Evolutionary conservation across 1,139 yeast species (phyloP).

Genomic region (Kodamaea plutei): DNA sequence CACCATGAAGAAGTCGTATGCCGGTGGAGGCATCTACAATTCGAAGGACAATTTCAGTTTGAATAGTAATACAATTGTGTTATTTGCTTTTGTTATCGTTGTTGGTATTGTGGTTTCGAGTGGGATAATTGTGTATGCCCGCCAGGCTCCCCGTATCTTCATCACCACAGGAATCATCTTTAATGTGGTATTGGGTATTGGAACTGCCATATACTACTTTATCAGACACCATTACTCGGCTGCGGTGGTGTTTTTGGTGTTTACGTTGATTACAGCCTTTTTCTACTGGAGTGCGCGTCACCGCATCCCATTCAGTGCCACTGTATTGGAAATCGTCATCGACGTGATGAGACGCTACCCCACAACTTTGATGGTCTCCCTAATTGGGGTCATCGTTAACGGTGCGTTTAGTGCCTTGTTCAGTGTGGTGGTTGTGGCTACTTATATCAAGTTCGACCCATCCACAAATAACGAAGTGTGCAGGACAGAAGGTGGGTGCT

Average conservation of each 20-base stretch:
- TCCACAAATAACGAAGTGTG: slow-evolving; percentile 34
- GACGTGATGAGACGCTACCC: slow-evolving; percentile 74
- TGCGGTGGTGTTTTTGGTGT: slow-evolving; percentile 67
- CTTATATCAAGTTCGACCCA: slow-evolving; percentile 67
- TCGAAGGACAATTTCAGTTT: slow-evolving; percentile 52
- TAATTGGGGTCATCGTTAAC: slow-evolving; percentile 61
- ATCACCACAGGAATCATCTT: slow-evolving; percentile 66
- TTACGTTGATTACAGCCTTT: slow-evolving; percentile 61
- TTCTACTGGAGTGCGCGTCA: slow-evolving; percentile 71
- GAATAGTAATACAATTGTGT: slow-evolving; percentile 68
- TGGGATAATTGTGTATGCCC: slow-evolving; percentile 55
- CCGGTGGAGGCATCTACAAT: slow-evolving; percentile 66
- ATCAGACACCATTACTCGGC: slow-evolving; percentile 67
- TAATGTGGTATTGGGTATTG: slow-evolving; percentile 67
- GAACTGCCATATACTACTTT: slow-evolving; percentile 71
- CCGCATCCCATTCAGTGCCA: slow-evolving; percentile 71
- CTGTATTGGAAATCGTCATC: slow-evolving; percentile 66
- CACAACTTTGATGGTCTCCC: slow-evolving; percentile 60
- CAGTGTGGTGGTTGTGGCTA: slow-evolving; percentile 64
- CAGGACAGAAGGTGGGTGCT: slow-evolving; percentile 54
- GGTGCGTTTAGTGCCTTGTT: slow-evolving; percentile 65
- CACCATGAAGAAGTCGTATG: slow-evolving; percentile 54
- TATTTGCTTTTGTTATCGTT: slow-evolving; percentile 64
- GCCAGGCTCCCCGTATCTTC: slow-evolving; percentile 62
- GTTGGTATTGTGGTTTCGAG: slow-evolving; percentile 59